Evolutionary conservation across 768 basidiomycete species (phyloP).

Genomic region (Boletus fagicola): DNA sequence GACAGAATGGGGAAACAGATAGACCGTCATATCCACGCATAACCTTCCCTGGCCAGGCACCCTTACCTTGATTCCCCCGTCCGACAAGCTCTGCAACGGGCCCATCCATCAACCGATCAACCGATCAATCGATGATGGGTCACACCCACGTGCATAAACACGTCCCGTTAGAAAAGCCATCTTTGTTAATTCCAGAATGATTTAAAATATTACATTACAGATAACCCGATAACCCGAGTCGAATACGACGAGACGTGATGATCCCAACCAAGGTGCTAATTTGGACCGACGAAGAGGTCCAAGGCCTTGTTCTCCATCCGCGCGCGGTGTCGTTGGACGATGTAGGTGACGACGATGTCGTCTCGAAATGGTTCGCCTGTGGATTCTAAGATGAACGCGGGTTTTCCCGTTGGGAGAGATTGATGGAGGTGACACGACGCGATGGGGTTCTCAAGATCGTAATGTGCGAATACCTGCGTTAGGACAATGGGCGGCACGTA

Average conservation of each 20-base stretch:
- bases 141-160: not conserved
- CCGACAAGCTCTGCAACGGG: no score
- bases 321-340: conserved; percentile 28
- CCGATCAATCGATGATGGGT: not conserved
- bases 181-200: not conserved
- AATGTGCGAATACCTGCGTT: conserved; percentile 23
- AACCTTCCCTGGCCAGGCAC: not conserved
- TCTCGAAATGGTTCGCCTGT: conserved; percentile 29
- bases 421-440: conserved; percentile 23
- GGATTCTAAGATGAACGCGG: conserved; percentile 23
- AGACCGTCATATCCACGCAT: not conserved
- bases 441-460: conserved; percentile 23
- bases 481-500: not conserved
- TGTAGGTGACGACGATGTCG: conserved; percentile 30
- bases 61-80: not conserved
- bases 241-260: no score
- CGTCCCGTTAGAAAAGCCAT: not conserved
- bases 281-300: conserved; percentile 25
- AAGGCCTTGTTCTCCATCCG: conserved; percentile 25
- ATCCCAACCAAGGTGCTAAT: not conserved
- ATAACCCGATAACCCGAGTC: not conserved
- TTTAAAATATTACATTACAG: not conserved
- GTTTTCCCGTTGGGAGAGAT: conserved; percentile 5
- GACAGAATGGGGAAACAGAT: not conserved
- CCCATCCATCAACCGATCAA: not conserved